Evolutionary conservation across 1,139 yeast genomes (phyloP).

Genomic region (Pneumocystis murina): DNA sequence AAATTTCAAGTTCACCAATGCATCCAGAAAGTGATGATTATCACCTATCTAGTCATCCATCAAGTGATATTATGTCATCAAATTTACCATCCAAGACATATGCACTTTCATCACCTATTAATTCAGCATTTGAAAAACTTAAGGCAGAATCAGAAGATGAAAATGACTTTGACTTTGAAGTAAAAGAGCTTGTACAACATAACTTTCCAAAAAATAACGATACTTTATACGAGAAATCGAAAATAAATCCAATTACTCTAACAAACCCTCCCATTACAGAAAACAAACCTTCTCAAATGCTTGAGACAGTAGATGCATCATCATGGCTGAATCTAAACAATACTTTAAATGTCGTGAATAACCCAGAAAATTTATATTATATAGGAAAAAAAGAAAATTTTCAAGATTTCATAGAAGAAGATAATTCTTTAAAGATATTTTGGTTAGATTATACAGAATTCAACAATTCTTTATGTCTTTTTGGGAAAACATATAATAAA

Average conservation of each 20-base stretch:
- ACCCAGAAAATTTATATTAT: constrained; percentile 4
- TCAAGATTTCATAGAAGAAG: constrained; percentile 20
- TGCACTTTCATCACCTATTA: constrained; percentile 6
- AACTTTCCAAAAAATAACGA: constrained; percentile 4
- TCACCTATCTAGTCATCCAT: not conserved
- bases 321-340: constrained; percentile 10
- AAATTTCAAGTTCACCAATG: not conserved
- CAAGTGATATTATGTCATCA: not conserved
- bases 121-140: not conserved
- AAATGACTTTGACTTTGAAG: constrained; percentile 17
- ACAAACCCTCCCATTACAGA: not conserved
- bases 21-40: not conserved
- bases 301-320: constrained; percentile 10
- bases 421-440: constrained; percentile 50
- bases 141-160: constrained; percentile 14
- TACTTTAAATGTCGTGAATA: not conserved
- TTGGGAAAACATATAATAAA: constrained; percentile 60
- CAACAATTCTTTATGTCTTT: constrained; percentile 53
- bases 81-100: not conserved
- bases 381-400: constrained; percentile 8
- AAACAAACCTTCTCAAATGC: constrained; percentile 14
- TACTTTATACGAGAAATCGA: constrained; percentile 6
- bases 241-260: not conserved
- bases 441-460: constrained; percentile 86
- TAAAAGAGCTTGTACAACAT: constrained; percentile 13